Evolutionary conservation across 1,139 yeast genomes (phyloP), one percentile per base, ranked within the genome.

Genomic region (Sugiyamaella japonica): DNA sequence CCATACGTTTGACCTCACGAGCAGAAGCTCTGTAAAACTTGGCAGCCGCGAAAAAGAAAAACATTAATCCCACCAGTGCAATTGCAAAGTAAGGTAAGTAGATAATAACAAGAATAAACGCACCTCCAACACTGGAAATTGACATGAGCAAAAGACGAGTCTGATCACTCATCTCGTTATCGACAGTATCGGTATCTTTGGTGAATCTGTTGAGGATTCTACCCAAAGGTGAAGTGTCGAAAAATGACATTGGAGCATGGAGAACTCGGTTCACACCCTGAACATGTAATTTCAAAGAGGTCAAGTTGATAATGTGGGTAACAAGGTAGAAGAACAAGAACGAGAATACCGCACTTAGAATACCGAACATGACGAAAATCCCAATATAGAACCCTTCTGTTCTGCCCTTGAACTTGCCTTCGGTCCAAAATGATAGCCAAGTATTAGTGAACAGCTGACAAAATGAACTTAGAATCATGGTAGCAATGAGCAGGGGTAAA

Each of bases 391-490:
- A 81, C 2, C 80, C 78, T 49, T 77, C 73, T 1, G 80, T 61
- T 50, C 78, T 72, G 13, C 69, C 70, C 7, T 60, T 57, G 64
- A 85, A 89, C 66, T 80, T 83, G 52, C 75, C 52, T 17, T 77
- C 79, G 2, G 86, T 78, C 97, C 97, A 90, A 69, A 81, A 90
- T 0, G 96, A 85, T 58, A 90, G 75, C 96, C 96, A 90, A 17
- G 85, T 84, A 63, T 86, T 86, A 37, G 87, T 77, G 66, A 88
- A 86, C 40, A 87, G 70, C 52, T 76, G 78, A 58, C 79, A 75
- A 65, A 87, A 88, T 0, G 89, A 80, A 3, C 83, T 69, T 6
- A 84, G 61, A 1, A 79, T 72, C 56, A 72, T 61, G 2, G 70
- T 62, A 7, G 78, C 61, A 1, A 72, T 58, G 1, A 79, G 20